These are phyloP conservation scores for Blastocystis sp. DNA, from an alignment of 352 stramenopile genomes.

Conservation along the genomic window DNA sequence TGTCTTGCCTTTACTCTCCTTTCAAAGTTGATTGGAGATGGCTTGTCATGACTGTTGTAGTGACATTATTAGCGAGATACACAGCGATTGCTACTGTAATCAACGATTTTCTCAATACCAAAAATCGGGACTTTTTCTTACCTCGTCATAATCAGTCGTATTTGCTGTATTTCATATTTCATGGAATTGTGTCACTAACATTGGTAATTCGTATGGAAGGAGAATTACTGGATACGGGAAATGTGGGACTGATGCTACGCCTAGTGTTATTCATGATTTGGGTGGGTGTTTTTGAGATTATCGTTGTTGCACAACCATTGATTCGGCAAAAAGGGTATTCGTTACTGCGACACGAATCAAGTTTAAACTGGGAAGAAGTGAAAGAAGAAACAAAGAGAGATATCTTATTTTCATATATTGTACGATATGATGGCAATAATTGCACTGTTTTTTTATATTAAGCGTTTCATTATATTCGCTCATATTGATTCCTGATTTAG, in stretches of 20 bases:
- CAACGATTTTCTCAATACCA: not conserved
- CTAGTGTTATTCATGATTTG: conserved; percentile 14
- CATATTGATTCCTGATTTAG: too few species aligned
- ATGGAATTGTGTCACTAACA: not conserved
- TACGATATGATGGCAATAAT: not conserved
- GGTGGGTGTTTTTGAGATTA: not conserved
- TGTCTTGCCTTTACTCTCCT: not conserved
- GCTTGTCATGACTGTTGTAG: not conserved
- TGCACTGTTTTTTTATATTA: too few species aligned
- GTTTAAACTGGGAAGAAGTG: not conserved
- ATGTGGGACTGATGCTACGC: conserved; percentile 4
- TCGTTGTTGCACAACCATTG: not conserved
- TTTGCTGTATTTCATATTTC: conserved; percentile 13
- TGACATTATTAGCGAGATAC: not conserved
- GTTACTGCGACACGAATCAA: not conserved
- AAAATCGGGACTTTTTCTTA: not conserved
- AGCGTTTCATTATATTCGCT: too few species aligned
- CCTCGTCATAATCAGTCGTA: not conserved
- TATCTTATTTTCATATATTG: not conserved
- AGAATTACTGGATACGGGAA: conserved; percentile 3
- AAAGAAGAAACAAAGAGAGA: not conserved
- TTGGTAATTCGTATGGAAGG: conserved; percentile 6
- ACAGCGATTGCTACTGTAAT: conserved; percentile 2
- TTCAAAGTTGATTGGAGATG: not conserved
- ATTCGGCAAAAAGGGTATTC: not conserved